These are phyloP conservation scores for Hebeloma cylindrosporum DNA, from an alignment of 768 basidiomycete species.

Conservation along the genomic window DNA sequence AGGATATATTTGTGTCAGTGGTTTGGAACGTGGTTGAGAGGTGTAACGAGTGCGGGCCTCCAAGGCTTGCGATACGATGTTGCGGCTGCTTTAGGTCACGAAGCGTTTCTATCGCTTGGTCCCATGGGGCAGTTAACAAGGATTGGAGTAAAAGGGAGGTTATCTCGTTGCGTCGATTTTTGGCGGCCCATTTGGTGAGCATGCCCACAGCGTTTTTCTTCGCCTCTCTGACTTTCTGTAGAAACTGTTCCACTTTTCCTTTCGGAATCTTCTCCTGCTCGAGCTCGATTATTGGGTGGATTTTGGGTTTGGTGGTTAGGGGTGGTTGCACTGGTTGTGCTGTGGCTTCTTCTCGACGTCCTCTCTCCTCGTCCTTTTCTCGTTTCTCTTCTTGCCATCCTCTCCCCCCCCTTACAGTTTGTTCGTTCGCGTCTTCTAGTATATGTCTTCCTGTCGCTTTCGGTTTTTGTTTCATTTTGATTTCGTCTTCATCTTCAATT, in stretches of 20 bases:
- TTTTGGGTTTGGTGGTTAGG: too few relatives aligned
- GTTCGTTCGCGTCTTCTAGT: too few relatives aligned
- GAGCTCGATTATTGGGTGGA: too few relatives aligned
- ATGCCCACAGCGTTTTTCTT: not conserved
- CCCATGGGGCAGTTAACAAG: constrained; percentile 1
- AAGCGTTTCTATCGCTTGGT: not conserved
- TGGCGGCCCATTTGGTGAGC: constrained; percentile 1
- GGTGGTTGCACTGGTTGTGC: too few relatives aligned
- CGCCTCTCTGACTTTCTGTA: not conserved
- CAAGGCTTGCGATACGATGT: not conserved
- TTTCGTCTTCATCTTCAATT: constrained; percentile 4
- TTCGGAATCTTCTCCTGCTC: not conserved
- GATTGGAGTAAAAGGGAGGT: constrained; percentile 4
- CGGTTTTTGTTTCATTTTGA: not conserved
- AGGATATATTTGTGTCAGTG: not conserved
- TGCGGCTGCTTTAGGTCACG: not conserved
- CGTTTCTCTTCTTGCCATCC: too few relatives aligned
- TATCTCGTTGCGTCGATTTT: not conserved
- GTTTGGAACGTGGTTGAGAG: constrained; percentile 1
- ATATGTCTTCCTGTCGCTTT: too few relatives aligned
- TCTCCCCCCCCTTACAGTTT: too few relatives aligned
- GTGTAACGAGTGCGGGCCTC: not conserved
- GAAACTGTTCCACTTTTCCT: not conserved
- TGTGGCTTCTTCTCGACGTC: too few relatives aligned
- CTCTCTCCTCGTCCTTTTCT: not conserved